Percentiles rank a stretch among this genome's conserved stretches.
Conservation (phyloP, 345 rosid species). For the Fremontodendron californicum region DNA sequence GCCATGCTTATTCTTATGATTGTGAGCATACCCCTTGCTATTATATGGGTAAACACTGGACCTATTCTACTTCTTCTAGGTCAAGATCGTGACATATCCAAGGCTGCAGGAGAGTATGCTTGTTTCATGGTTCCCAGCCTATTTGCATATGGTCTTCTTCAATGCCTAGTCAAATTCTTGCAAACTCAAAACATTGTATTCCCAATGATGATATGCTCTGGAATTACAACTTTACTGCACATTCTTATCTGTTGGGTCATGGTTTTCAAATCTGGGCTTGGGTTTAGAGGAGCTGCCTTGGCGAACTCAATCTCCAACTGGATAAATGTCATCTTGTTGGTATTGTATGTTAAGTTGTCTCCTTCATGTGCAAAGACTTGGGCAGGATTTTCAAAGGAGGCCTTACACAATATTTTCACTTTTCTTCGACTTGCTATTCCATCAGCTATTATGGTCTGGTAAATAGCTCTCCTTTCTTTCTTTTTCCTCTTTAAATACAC, state of each 20-base stretch:
- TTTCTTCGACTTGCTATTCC: slow-evolving; percentile 69
- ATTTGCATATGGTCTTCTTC: slow-evolving; percentile 68
- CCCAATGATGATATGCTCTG: slow-evolving; percentile 69
- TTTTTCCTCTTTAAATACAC: background rate
- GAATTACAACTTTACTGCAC: slow-evolving; percentile 50
- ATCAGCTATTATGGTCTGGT: slow-evolving; percentile 82
- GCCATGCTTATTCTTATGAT: slow-evolving; percentile 63
- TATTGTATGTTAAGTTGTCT: slow-evolving; percentile 58
- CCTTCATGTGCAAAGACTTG: slow-evolving; percentile 60
- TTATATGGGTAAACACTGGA: slow-evolving; percentile 62
- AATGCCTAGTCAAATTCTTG: slow-evolving; percentile 62
- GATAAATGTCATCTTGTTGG: slow-evolving; percentile 61
- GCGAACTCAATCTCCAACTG: slow-evolving; percentile 64
- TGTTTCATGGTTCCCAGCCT: slow-evolving; percentile 66
- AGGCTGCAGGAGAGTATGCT: slow-evolving; percentile 58
- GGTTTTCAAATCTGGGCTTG: slow-evolving; percentile 58
- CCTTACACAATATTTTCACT: slow-evolving; percentile 33
- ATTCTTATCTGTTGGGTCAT: slow-evolving; percentile 55
- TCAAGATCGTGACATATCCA: slow-evolving; percentile 53
- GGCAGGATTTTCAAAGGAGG: slow-evolving; percentile 74
- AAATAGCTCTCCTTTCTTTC: slow-evolving; percentile 1
- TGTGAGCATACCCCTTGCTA: slow-evolving; percentile 60
- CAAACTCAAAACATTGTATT: slow-evolving; percentile 75
- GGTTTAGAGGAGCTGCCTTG: slow-evolving; percentile 72
- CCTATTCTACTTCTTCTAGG: slow-evolving; percentile 43